phyloP scores from a whole-genome alignment of 768 basidiomycete species.

The Udeniomyces megalosporus region DNA sequence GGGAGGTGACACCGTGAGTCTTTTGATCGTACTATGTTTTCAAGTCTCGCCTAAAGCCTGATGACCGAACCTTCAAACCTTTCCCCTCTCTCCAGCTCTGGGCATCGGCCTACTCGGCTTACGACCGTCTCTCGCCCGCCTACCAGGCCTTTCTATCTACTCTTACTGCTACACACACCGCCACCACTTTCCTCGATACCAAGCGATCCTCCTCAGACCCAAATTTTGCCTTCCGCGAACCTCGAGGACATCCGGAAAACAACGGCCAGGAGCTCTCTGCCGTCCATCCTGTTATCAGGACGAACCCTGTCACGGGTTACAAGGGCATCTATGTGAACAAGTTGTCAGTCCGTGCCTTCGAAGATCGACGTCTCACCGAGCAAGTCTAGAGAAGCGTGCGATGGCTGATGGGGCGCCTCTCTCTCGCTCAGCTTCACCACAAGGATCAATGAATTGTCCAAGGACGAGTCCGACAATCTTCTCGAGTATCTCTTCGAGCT shows the following conservation, averaged over 20 bases:
- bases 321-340: constrained; percentile 44
- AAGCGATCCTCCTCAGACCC: constrained; percentile 23
- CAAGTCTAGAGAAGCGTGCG: background rate
- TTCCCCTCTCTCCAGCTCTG: constrained; percentile 23
- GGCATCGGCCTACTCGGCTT: constrained; percentile 41
- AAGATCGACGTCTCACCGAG: background rate
- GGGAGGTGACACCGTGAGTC: constrained; percentile 32
- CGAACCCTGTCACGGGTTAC: constrained; percentile 46
- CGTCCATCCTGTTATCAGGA: constrained; percentile 38
- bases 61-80: too few relatives aligned
- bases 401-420: background rate
- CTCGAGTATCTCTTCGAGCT: constrained; percentile 39
- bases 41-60: background rate
- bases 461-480: constrained; percentile 41
- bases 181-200: constrained; percentile 21
- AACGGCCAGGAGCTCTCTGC: constrained; percentile 37
- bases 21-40: background rate
- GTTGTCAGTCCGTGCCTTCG: constrained; percentile 27
- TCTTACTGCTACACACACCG: constrained; percentile 41
- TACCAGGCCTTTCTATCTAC: constrained; percentile 42
- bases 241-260: constrained; percentile 43
- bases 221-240: constrained; percentile 15
- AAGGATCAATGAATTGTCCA: constrained; percentile 39
- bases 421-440: constrained; percentile 35
- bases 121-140: constrained; percentile 45